Conservation (phyloP, 179 eudicot species). For the Heliamphora pulchella region DNA sequence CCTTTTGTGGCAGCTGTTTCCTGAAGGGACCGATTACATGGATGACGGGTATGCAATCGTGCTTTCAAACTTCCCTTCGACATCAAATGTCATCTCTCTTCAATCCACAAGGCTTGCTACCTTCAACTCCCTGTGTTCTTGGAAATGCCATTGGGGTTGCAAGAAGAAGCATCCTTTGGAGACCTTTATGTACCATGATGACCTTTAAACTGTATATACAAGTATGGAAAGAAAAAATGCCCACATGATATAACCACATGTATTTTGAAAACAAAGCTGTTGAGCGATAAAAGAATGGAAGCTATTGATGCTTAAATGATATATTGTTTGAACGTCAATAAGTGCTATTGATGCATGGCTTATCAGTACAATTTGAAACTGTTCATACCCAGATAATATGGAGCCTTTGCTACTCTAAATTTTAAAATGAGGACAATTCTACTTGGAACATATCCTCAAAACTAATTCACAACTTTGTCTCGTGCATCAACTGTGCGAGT, state of each 20-base stretch:
- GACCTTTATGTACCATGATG: conserved; percentile 18
- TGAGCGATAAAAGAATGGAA: not conserved
- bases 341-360: no score
- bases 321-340: no score
- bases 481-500: no score
- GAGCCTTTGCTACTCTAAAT: no score
- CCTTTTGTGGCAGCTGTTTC: conserved; percentile 82
- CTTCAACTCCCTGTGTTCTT: conserved; percentile 45
- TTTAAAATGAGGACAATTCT: no score
- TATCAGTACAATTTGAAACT: no score
- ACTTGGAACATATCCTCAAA: no score
- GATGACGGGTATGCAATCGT: conserved; percentile 73
- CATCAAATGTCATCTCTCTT: conserved; percentile 46
- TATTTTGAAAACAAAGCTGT: not conserved
- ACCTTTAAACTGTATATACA: conserved; percentile 21
- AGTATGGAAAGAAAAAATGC: not conserved
- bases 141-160: conserved; percentile 76
- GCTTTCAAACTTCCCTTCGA: conserved; percentile 47
- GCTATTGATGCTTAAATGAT: not conserved
- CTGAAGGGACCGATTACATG: conserved; percentile 78
- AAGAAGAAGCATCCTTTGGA: conserved; percentile 40
- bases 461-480: no score
- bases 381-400: no score
- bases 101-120: conserved; percentile 46
- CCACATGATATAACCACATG: not conserved